phyloP scores from a whole-genome alignment of 2,329 filamentous ascomycete species.

The Aquanectria penicillioides region DNA sequence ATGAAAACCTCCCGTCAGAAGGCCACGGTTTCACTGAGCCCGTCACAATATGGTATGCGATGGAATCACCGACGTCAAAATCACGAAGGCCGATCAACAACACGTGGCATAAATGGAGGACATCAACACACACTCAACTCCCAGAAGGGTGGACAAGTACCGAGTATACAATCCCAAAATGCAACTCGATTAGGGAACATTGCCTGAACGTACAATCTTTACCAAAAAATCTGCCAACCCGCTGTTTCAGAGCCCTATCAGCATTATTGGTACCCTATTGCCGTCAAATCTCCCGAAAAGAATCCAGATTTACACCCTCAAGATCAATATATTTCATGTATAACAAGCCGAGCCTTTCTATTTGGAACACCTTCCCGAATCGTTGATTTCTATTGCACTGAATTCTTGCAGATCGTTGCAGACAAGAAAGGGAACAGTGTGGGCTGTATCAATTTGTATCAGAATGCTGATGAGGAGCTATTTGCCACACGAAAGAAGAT shows the following conservation, averaged over 20 bases:
- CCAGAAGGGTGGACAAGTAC: background rate
- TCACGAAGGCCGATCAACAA: background rate
- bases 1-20: background rate
- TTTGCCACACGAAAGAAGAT: background rate
- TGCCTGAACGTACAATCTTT: background rate
- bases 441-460: background rate
- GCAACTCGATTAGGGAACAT: background rate
- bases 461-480: background rate
- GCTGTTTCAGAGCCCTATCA: background rate
- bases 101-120: background rate
- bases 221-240: background rate
- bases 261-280: background rate
- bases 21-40: background rate
- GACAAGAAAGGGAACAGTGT: background rate
- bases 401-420: background rate
- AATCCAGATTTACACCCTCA: background rate
- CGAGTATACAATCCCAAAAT: background rate
- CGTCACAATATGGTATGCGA: background rate
- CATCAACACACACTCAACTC: background rate
- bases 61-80: background rate
- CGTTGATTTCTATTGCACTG: background rate
- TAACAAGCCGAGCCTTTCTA: background rate
- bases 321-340: background rate
- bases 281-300: background rate
- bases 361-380: background rate